Evolutionary conservation across 1,284 basidiomycete species (phyloP), one percentile per base, ranked within the genome.

Genomic region (Mycosarcoma mackinlayi): DNA sequence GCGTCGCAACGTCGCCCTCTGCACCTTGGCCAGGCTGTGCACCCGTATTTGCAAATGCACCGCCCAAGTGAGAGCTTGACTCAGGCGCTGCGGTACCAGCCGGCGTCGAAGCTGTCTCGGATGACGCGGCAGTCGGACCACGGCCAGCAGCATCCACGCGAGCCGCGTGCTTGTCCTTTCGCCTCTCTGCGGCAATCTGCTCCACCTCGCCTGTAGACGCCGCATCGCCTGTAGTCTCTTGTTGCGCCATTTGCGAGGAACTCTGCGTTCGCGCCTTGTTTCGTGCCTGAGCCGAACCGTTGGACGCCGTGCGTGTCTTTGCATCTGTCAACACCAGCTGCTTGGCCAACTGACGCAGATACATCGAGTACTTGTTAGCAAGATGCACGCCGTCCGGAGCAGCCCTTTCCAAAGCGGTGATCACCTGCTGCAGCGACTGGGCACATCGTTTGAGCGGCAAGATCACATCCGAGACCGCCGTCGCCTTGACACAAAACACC

Each of bases 401-500:
- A 1, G 69, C 63, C 7, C 57, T 55, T 25, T 63, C 65, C 28
- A 72, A 28, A 9, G 69, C 63, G 6, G 64, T 68, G 38, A 72
- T 72, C 6, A 72, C 69, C 38, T 72, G 69, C 35, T 72, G 69
- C 52, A 72, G 46, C n/a, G 59, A 66, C 33, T 67, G 64, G 1
- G 69, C 69, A 28, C 69, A 72, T 16, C 69, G 44, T 34, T 67
- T 72, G 16, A 72, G 54, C 41, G 69, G 69, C 46, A 72, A 39
- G 25, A 72, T 72, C 16, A 66, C 54, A 46, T 72, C 69, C 42
- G 69, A 72, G 6, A 72, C 69, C 16, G 69, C 69, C 19, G 69
- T 68, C 11, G 69, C 64, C 31, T 75, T 75, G 60, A 75, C 67
- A 27, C 68, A 67, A 30, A 75, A 75, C 25, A 75, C 53, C 4